Base-by-base conservation (phyloP, 169 alveolate species). In the Eimeria sp. region DNA sequence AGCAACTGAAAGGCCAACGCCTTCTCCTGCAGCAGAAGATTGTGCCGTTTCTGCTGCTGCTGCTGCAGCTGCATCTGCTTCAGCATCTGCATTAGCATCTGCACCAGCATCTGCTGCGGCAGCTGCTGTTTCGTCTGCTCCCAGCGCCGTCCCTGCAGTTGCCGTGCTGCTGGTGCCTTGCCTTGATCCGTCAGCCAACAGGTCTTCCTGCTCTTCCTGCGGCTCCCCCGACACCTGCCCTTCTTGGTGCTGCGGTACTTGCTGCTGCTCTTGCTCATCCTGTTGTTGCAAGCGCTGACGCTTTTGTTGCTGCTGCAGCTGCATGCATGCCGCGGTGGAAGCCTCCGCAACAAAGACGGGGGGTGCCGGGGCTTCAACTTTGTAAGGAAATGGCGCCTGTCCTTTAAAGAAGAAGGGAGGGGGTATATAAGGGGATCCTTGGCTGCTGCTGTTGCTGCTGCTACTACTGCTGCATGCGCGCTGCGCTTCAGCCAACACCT, bases 401-500 rank as follows among this genome's bases (percentile, higher is more conserved):
- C 90, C 90, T 47, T 51, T 82, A 16, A 9, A 82, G 72, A 82
- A 82, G 72, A 82, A 82, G 72, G 90, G 90, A 25, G 90, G 90
- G 47, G 90, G 90, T 11, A 82, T 82, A 58, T 82, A 82, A 20
- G 90, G 72, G 90, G 49, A 18, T 72, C 45, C 90, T 14, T 54
- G 61, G 47, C 5, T 5, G 63, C 88, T 76, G 88, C 88, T 76
- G 72, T 49, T 82, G 45, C 45, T 82, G 90, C 72, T 82, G 43
- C 65, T 82, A 72, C 90, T 82, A 72, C 90, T 25, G 90, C 90
- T 82, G 90, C 90, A 82, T 82, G 90, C 90, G 51, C 72, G 90
- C 90, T 82, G 90, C 57, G 90, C 90, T 63, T 82, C 90, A n/a
- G 90, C 90, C 70, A 82, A 70, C 4, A 82, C 90, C 45, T 82